A percentile compares a stretch with the other conserved stretches of the same genome.
These are phyloP conservation scores for Batkoa obscura DNA, from an alignment of 371 early-diverging fungal species.

Conservation along the genomic window DNA sequence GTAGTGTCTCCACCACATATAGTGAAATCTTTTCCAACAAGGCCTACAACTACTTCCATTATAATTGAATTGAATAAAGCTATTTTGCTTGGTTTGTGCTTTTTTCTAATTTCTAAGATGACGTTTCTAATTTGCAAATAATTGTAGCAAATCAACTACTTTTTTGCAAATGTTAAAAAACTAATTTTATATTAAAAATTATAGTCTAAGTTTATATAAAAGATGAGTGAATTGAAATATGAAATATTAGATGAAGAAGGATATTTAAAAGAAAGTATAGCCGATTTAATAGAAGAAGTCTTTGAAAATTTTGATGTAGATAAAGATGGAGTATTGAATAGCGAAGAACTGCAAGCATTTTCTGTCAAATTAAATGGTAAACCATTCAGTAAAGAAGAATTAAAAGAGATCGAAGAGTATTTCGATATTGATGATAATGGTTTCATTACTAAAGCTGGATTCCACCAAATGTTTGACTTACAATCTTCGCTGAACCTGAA, in stretches of 20 bases:
- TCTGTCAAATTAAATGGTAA: slow-evolving; percentile 49
- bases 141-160: background rate
- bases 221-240: background rate
- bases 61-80: too few species aligned
- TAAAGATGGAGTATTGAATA: slow-evolving; percentile 33
- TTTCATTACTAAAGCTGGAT: slow-evolving; percentile 34
- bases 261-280: background rate
- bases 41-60: slow-evolving; percentile 85
- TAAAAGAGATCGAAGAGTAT: slow-evolving; percentile 33
- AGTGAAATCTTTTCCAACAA: slow-evolving; percentile 87
- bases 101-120: background rate
- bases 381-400: slow-evolving; percentile 41
- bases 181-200: background rate
- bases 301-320: slow-evolving; percentile 44
- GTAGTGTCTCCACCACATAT: slow-evolving; percentile 69
- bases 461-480: slow-evolving; percentile 52
- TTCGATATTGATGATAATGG: slow-evolving; percentile 33
- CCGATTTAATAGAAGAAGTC: slow-evolving; percentile 18
- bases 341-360: slow-evolving; percentile 41
- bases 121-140: background rate
- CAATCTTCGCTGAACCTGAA: slow-evolving; percentile 44
- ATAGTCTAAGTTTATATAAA: background rate
- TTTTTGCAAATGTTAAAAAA: background rate
- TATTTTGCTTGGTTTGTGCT: too few species aligned
- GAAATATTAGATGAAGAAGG: background rate